A percentile compares a stretch with the other conserved stretches of the same genome.
These are phyloP conservation scores for Stephania yunnanensis DNA, from an alignment of 164 flowering plant species.

Conservation along the genomic window DNA sequence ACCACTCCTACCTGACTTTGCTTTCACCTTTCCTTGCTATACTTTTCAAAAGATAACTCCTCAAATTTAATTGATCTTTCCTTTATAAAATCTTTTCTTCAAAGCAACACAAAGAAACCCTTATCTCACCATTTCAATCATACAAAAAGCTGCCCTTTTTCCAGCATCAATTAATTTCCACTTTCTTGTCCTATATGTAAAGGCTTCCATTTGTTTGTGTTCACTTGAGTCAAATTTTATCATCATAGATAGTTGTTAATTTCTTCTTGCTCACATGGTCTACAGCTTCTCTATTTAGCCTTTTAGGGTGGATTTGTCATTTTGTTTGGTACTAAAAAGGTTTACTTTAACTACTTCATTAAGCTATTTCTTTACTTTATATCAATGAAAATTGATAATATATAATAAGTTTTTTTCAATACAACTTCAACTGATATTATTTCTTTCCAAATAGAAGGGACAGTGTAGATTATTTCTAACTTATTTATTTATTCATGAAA, in stretches of 20 bases:
- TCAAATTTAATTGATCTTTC: not conserved
- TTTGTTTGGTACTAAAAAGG: not conserved
- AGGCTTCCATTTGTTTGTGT: not conserved
- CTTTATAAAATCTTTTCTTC: conserved; percentile 1
- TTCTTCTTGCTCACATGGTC: not conserved
- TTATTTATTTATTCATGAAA: too few relatives aligned
- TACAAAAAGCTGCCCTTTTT: not conserved
- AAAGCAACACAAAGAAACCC: conserved; percentile 2
- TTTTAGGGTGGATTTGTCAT: not conserved
- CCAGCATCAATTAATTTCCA: not conserved
- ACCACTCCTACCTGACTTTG: conserved; percentile 21
- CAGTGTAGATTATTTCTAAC: too few relatives aligned
- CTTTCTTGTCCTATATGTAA: conserved; percentile 3
- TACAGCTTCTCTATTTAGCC: not conserved
- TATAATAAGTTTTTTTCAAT: too few relatives aligned
- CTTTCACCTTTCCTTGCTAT: conserved; percentile 1
- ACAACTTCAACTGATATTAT: too few relatives aligned
- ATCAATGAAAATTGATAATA: too few relatives aligned
- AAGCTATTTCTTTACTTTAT: not conserved
- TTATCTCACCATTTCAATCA: conserved; percentile 1
- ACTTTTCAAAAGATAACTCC: conserved; percentile 5
- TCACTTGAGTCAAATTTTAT: not conserved
- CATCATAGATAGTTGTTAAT: not conserved
- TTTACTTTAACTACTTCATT: not conserved
- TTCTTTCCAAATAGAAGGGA: too few relatives aligned